Conservation (phyloP, 169 alveolate species). For the Cryptosporidium canis region DNA sequence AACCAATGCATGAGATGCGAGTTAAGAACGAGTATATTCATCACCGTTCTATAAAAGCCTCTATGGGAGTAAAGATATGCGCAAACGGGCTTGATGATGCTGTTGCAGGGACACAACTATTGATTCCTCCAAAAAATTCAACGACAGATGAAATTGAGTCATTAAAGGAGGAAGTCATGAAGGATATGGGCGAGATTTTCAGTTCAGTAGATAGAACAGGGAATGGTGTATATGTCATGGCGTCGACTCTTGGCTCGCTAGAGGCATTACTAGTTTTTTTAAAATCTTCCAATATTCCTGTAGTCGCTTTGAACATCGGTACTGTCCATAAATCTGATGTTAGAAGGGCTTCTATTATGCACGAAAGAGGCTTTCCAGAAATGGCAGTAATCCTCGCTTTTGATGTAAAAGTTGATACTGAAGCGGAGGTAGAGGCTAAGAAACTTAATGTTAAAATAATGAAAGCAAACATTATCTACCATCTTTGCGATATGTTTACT, state of each 20-base stretch:
- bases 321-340: constrained; percentile 98
- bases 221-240: constrained; percentile 98
- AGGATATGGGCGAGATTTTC: constrained; percentile 91
- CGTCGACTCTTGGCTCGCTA: constrained; percentile 98
- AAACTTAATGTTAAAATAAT: constrained; percentile 94
- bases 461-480: constrained; percentile 98
- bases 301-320: constrained; percentile 97
- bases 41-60: constrained; percentile 91
- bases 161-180: constrained; percentile 89
- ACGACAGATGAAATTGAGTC: constrained; percentile 78
- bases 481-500: constrained; percentile 95
- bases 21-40: constrained; percentile 97
- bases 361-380: constrained; percentile 93
- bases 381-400: constrained; percentile 97
- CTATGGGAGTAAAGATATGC: constrained; percentile 95
- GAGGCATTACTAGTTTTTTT: constrained; percentile 97
- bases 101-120: constrained; percentile 95
- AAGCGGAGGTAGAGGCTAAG: constrained; percentile 97
- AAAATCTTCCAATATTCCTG: constrained; percentile 93
- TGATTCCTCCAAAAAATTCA: constrained; percentile 80
- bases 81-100: constrained; percentile 97
- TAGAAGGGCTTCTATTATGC: constrained; percentile 93
- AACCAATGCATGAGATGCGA: constrained; percentile 98
- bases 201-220: constrained; percentile 92
- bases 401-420: constrained; percentile 96